Evolutionary conservation across 1,284 basidiomycete species (phyloP), one percentile per base, ranked within the genome.

Genomic region (Ustilago esculenta): DNA sequence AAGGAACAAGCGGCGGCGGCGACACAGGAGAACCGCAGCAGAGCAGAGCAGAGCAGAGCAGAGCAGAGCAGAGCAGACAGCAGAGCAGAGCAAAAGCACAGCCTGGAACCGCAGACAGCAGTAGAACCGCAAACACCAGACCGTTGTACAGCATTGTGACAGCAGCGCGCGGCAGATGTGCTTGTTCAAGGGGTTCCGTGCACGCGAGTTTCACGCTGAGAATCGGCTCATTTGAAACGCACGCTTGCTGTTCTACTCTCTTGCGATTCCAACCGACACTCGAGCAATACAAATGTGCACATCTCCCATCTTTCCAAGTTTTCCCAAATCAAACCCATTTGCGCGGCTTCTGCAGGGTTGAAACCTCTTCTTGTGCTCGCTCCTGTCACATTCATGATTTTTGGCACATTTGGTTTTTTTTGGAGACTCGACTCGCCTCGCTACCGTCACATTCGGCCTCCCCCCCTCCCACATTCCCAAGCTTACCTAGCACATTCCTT

Each of bases 181-280:
- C 34, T 17, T 11, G 40, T 43, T 36, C 34, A 29, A 35, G 30
- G 34, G 36, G 42, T 45, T 27, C 32, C 35, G 27, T 12, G n/a
- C 27, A 12, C 27, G 50, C 33, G 17, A 42, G 39, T 55, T 55
- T 55, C 53, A 48, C 39, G 33, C 53, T 48, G 45, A 55, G 20
- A 33, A 55, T 55, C 45, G 53, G 45, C 44, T 43, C 41, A 36
- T n/a, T 42, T 50, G 20, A 25, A 49, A 23, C 17, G 6, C 35
- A 25, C 11, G n/a, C n/a, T n/a, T n/a, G n/a, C n/a, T n/a, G n/a
- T n/a, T n/a, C n/a, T n/a, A n/a, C n/a, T n/a, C n/a, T 25, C 6
- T 34, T n/a, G 6, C 8, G 6, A n/a, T 20, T 25, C 5, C 30
- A 24, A 46, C 33, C 30, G 33, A 11, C 33, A 11, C n/a, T 5